These are phyloP conservation scores for Rhizopus arrhizus DNA, from an alignment of 371 early-diverging fungal genomes.

Conservation along the genomic window DNA sequence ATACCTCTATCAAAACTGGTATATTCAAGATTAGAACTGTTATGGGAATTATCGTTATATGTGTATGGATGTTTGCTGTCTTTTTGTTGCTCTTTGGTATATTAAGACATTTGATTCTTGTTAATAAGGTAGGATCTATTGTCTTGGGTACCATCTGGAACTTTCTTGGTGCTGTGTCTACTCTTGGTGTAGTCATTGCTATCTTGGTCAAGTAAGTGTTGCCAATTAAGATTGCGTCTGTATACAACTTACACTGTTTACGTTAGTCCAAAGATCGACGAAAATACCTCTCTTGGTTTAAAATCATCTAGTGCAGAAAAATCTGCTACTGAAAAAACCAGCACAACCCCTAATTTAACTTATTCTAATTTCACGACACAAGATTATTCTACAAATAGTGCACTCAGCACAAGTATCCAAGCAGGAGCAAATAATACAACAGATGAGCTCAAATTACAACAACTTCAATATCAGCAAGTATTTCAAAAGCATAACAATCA, in stretches of 20 bases:
- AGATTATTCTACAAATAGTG: conserved; percentile 21
- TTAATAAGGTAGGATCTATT: conserved; percentile 21
- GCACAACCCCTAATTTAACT: conserved; percentile 9
- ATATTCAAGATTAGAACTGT: conserved; percentile 44
- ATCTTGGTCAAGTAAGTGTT: conserved; percentile 28
- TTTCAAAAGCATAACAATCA: conserved; percentile 32
- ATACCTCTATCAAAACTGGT: conserved; percentile 41
- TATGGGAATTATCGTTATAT: conserved; percentile 26
- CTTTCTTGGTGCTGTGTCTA: conserved; percentile 25
- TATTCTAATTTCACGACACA: conserved; percentile 31
- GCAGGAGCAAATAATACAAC: conserved; percentile 19
- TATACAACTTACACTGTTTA: neutral
- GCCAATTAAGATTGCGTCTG: too few relatives aligned
- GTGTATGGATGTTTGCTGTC: conserved; percentile 32
- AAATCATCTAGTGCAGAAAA: conserved; percentile 25
- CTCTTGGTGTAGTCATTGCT: conserved; percentile 23
- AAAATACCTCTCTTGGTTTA: conserved; percentile 19
- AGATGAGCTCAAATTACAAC: conserved; percentile 32
- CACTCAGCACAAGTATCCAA: conserved; percentile 6
- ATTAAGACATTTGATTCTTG: conserved; percentile 24
- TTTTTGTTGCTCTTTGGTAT: conserved; percentile 33
- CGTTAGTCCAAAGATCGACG: conserved; percentile 25
- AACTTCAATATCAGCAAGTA: conserved; percentile 29
- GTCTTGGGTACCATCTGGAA: conserved; percentile 32
- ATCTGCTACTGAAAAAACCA: conserved; percentile 9